Base-by-base conservation (phyloP, 1,284 basidiomycete genomes). In the Puccinia polysora region DNA sequence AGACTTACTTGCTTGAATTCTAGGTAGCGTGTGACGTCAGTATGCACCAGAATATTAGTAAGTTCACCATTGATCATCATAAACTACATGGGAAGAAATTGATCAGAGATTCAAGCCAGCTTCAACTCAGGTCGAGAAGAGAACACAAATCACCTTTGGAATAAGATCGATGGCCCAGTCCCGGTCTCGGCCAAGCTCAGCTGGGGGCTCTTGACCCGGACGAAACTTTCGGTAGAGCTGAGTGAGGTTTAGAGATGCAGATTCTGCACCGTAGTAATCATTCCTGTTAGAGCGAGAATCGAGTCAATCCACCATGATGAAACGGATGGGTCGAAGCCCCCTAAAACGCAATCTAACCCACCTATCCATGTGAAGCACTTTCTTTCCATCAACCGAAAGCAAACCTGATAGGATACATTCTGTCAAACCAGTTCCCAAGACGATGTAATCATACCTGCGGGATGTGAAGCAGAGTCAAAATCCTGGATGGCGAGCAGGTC, bases 191-290 rank as follows among this genome's bases (percentile, higher is more conserved):
- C 93, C 93, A 53, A 96, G 86, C 79, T 87, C 84, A 53, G 86
- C 85, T 47, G 81, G 81, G 47, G 78, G 77, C 73, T 79, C 78
- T 65, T 76, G 73, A 43, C 79, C 79, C 2, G 79, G 78, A 62
- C 90, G 87, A 86, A 97, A 99, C 82, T 97, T 90, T 82, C 92
- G 89, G 83, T 95, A 98, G 75, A 98, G 87, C 92, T 97, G 95
- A 20, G 94, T 96, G 76, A 99, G 83, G 83, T 97, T 98, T 81
- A 98, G 83, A 82, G 90, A 94, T 65, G 96, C 96, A 79, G 91
- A 92, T 80, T 97, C 96, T 74, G 90, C 96, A 73, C 96, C 96
- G 77, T 99, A 99, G 83, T 98, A 98, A 82, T 97, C 92, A 80
- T 97, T 97, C 76, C 95, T 78, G 67, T 2, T 15, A 14, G 20